Conservation (phyloP, 78 protist species). For the Guillardia theta region DNA sequence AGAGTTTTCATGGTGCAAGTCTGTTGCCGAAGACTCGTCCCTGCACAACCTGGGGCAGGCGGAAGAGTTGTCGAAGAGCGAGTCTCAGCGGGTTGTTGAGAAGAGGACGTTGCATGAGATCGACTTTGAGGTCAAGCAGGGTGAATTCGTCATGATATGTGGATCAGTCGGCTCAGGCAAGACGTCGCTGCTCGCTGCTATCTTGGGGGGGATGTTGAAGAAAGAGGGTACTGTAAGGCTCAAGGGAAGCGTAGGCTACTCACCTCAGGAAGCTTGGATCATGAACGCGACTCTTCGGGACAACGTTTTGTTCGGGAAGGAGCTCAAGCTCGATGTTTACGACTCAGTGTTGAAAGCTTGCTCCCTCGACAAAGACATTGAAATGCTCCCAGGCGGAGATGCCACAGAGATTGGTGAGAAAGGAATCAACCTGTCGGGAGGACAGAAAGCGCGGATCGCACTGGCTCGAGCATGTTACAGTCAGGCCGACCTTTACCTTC, state of each 20-base stretch:
- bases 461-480: constrained; percentile 93
- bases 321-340: neutral
- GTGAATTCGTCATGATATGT: neutral
- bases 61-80: too few species aligned
- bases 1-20: too few species aligned
- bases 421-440: constrained; percentile 74
- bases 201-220: constrained; percentile 46
- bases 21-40: too few species aligned
- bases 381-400: constrained; percentile 54
- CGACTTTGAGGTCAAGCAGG: neutral
- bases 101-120: neutral
- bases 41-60: too few species aligned
- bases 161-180: constrained; percentile 60
- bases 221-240: neutral
- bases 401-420: constrained; percentile 61
- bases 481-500: constrained; percentile 42
- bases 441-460: constrained; percentile 68
- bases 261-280: constrained; percentile 65
- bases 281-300: constrained; percentile 52
- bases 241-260: neutral
- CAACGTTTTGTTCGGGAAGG: constrained; percentile 68
- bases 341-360: neutral
- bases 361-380: neutral
- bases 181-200: constrained; percentile 40
- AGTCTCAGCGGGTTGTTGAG: too few species aligned